phyloP scores from a whole-genome alignment of 352 stramenopile species.

The Pythium chondricola region DNA sequence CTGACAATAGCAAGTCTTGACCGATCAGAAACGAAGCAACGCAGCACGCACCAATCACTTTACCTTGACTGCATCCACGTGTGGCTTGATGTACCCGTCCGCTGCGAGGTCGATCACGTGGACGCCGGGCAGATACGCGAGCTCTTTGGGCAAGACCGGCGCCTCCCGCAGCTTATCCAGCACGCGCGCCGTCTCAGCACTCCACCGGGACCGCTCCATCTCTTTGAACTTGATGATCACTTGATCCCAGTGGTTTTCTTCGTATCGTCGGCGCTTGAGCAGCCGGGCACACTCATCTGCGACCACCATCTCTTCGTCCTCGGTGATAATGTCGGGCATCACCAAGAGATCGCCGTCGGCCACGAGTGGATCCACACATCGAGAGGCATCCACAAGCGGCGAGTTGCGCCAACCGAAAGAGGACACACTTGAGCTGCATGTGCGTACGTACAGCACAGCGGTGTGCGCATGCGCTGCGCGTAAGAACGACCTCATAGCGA shows the following conservation, averaged over 20 bases:
- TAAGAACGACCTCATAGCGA: too few species aligned
- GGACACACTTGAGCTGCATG: neutral
- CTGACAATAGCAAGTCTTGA: conserved; percentile 13
- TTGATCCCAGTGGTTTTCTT: conserved; percentile 80
- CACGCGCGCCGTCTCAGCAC: conserved; percentile 52
- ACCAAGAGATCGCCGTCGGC: conserved; percentile 55
- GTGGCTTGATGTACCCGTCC: conserved; percentile 80
- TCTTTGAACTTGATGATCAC: conserved; percentile 87
- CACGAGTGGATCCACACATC: conserved; percentile 50
- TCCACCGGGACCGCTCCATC: conserved; percentile 83
- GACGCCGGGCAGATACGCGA: conserved; percentile 66
- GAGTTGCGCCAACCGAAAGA: conserved; percentile 13
- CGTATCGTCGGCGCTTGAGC: conserved; percentile 67
- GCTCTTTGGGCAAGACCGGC: conserved; percentile 46
- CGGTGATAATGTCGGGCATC: conserved; percentile 59
- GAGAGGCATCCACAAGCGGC: conserved; percentile 42
- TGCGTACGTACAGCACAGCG: too few species aligned
- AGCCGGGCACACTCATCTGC: conserved; percentile 63
- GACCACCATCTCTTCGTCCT: conserved; percentile 64
- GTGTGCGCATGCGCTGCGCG: too few species aligned
- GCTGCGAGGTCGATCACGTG: conserved; percentile 80
- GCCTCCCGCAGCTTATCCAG: conserved; percentile 57
- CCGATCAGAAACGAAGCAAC: neutral
- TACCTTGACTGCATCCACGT: conserved; percentile 84
- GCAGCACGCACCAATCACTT: neutral